Conservation (phyloP, 179 eudicot genomes). For the Dionaea muscipula region DNA sequence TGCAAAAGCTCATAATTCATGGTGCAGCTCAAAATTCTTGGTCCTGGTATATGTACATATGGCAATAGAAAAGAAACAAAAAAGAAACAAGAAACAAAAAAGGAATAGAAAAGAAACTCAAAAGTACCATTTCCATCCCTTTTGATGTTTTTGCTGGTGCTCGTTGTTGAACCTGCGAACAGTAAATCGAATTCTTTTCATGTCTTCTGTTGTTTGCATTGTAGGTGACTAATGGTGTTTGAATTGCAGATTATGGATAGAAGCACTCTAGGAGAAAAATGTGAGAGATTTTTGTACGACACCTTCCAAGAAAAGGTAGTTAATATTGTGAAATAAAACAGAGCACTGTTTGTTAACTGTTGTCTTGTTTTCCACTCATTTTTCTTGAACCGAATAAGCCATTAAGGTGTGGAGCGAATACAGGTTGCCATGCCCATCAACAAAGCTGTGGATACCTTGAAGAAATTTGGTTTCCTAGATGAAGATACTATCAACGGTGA, state of each 20-base stretch:
- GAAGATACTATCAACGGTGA: conserved; percentile 24
- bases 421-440: conserved; percentile 85
- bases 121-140: too few species aligned
- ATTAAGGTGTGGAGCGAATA: not conserved
- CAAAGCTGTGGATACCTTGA: conserved; percentile 50
- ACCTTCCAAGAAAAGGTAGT: conserved; percentile 56
- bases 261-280: conserved; percentile 44
- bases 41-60: too few species aligned
- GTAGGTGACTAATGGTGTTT: not conserved
- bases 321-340: not conserved
- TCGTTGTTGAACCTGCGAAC: too few species aligned
- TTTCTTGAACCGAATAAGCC: not conserved
- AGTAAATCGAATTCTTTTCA: too few species aligned
- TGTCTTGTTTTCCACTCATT: not conserved
- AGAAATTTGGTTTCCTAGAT: conserved; percentile 52
- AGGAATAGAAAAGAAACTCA: too few species aligned
- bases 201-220: not conserved
- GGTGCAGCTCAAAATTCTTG: too few species aligned
- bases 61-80: too few species aligned
- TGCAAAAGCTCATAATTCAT: too few species aligned
- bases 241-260: conserved; percentile 35
- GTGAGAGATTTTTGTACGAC: conserved; percentile 59
- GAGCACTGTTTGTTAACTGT: too few species aligned
- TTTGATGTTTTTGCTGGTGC: too few species aligned
- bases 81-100: too few species aligned